Evolutionary conservation across 2,329 filamentous ascomycete species (phyloP).

Genomic region (Annulohypoxylon truncatum): DNA sequence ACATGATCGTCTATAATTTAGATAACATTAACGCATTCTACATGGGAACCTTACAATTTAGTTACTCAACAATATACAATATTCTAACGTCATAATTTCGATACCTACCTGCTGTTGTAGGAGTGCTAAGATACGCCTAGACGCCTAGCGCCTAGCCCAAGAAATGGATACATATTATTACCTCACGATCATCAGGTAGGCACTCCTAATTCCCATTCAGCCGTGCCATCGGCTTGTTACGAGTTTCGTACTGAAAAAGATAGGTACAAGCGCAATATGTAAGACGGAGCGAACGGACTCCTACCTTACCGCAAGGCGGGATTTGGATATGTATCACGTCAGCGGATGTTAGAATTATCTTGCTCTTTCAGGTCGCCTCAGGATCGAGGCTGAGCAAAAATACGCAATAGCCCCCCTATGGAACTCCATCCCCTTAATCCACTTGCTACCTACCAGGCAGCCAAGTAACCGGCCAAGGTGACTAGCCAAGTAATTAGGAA

Average conservation of each 20-base stretch:
- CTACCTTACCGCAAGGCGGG: conserved; percentile 15
- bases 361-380: conserved; percentile 28
- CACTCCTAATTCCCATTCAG: conserved; percentile 37
- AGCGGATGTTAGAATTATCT: conserved; percentile 24
- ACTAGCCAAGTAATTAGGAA: conserved; percentile 2
- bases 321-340: conserved; percentile 35
- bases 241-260: background rate
- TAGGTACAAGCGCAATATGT: conserved; percentile 16
- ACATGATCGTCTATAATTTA: conserved; percentile 11
- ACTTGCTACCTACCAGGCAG: background rate
- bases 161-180: conserved; percentile 12
- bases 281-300: conserved; percentile 30
- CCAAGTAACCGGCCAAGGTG: background rate
- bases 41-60: background rate
- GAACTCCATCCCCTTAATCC: background rate
- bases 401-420: conserved; percentile 12
- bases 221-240: conserved; percentile 29
- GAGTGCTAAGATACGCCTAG: background rate
- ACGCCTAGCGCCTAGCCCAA: background rate
- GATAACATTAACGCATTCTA: background rate
- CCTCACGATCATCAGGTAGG: conserved; percentile 34
- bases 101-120: background rate
- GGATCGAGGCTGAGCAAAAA: conserved; percentile 39
- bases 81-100: conserved; percentile 25
- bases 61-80: background rate